Base-by-base conservation (phyloP, 768 basidiomycete genomes). In the Boletus coccyginus region DNA sequence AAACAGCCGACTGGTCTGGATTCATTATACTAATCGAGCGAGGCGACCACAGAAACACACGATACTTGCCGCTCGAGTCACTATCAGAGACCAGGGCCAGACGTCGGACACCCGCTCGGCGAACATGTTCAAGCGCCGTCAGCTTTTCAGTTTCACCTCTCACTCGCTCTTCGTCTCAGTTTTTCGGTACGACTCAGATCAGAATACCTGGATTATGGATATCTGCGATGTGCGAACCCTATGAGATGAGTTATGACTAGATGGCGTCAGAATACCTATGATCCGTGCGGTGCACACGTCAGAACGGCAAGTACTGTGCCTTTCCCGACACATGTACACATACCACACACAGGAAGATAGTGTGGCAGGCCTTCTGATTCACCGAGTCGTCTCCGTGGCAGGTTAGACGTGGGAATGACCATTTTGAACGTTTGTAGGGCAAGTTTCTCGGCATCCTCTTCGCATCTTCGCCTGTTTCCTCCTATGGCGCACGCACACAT, bases 1-100 rank as follows among this genome's bases (percentile, higher is more conserved):
- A 55, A 60, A 60, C 52, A 54, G 52, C 52, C 58, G 38, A 46
- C 16, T 21, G 1, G 5, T 16, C n/a, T 14, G 16, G 43, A 44
- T 48, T 38, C 44, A 40, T 40, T 17, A 13, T 19, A 21, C 21
- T 21, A 19, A 31, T 51, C 35, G 32, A 55, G 47, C 39, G 47
- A 39, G 29, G 27, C 13, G 33, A 29, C 48, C 35, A 21, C 27
- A 24, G 5, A 32, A 40, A 59, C 46, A 32, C 40, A 33, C 46
- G 46, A 11, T 55, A 39, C 58, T 38, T 29, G 33, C 35, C 17
- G 35, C 31, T 6, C 40, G 35, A 35, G 54, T 38, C 44, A 45
- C 38, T 7, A 17, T 5, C 31, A 16, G 17, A 21, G 42, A 27
- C 31, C 51, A 50, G n/a, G 38, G 38, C 9, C 38, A 10, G 38